Evolutionary conservation across 768 basidiomycete species (phyloP).

Genomic region (Tylopilus subfusipes): DNA sequence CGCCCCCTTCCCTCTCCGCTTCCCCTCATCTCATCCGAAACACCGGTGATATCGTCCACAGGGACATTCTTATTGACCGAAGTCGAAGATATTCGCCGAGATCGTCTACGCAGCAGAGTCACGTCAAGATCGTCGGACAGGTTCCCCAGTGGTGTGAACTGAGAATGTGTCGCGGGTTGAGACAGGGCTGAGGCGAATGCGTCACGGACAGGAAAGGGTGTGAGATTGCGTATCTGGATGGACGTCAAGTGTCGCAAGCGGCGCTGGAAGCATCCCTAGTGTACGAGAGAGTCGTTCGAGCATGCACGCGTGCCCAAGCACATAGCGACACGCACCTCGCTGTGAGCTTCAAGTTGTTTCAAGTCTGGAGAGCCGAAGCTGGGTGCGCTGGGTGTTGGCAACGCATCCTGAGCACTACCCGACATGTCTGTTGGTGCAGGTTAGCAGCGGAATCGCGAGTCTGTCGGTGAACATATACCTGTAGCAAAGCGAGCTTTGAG

Average conservation of each 20-base stretch:
- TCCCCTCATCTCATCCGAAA: constrained; percentile 25
- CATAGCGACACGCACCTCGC: constrained; percentile 14
- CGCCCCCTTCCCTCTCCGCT: constrained; percentile 36
- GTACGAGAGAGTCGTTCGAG: not conserved
- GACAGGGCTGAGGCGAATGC: constrained; percentile 66
- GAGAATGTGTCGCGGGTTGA: constrained; percentile 60
- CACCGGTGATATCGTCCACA: constrained; percentile 41
- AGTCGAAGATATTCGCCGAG: constrained; percentile 57
- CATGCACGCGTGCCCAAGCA: not conserved
- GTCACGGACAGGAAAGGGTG: constrained; percentile 81
- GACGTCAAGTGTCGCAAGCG: constrained; percentile 71
- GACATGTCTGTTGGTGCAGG: constrained; percentile 21
- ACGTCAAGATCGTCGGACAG: constrained; percentile 71
- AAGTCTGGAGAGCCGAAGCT: constrained; percentile 14
- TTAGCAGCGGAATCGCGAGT: not conserved
- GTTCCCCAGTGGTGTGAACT: constrained; percentile 54
- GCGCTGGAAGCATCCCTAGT: constrained; percentile 42
- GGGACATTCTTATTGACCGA: constrained; percentile 48
- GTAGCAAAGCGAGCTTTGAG: not conserved
- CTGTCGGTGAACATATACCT: constrained; percentile 3
- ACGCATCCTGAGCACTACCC: constrained; percentile 12
- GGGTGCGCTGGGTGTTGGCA: constrained; percentile 14
- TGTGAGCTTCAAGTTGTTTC: not conserved
- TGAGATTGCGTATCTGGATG: constrained; percentile 75
- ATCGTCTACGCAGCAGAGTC: constrained; percentile 53